A percentile compares a stretch with the other conserved stretches of the same genome.
These are phyloP conservation scores for Patellifolia procumbens DNA, from an alignment of 179 eudicot species.

Conservation along the genomic window DNA sequence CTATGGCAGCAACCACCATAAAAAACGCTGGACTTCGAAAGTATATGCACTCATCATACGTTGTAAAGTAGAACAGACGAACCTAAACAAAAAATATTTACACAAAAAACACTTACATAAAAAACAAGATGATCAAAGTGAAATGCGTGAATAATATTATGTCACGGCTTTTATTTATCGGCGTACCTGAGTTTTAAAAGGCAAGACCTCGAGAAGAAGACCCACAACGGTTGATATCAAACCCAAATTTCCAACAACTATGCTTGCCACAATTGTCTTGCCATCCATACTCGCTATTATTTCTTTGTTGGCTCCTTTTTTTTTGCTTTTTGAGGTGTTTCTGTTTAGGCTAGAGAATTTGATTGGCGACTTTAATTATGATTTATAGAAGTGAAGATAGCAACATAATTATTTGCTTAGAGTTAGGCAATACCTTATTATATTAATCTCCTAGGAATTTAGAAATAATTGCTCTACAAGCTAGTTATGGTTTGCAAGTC, in stretches of 20 bases:
- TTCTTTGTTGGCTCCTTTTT: neutral
- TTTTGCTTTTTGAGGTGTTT: neutral
- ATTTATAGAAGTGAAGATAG: neutral
- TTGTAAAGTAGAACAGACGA: slow-evolving; percentile 1
- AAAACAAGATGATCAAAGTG: too few relatives aligned
- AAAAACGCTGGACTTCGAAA: slow-evolving; percentile 19
- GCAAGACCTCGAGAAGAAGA: slow-evolving; percentile 20
- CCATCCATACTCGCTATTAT: too few relatives aligned
- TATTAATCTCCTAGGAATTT: neutral
- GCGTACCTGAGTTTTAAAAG: slow-evolving; percentile 13
- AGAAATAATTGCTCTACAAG: too few relatives aligned
- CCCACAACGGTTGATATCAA: slow-evolving; percentile 20
- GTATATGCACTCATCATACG: slow-evolving; percentile 12
- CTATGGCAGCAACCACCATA: slow-evolving; percentile 20
- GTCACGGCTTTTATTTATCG: too few relatives aligned
- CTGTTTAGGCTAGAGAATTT: too few relatives aligned
- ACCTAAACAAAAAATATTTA: too few relatives aligned
- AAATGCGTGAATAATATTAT: too few relatives aligned
- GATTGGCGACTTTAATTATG: neutral
- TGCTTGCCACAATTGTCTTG: slow-evolving; percentile 15
- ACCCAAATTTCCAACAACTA: slow-evolving; percentile 20
- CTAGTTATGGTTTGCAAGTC: slow-evolving; percentile 1
- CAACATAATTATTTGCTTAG: neutral
- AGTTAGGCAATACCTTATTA: neutral
- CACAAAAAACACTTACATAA: too few relatives aligned